A percentile compares a stretch with the other conserved stretches of the same genome.
phyloP scores from a whole-genome alignment of 345 rosid species.

The Melaleuca quinquenervia region DNA sequence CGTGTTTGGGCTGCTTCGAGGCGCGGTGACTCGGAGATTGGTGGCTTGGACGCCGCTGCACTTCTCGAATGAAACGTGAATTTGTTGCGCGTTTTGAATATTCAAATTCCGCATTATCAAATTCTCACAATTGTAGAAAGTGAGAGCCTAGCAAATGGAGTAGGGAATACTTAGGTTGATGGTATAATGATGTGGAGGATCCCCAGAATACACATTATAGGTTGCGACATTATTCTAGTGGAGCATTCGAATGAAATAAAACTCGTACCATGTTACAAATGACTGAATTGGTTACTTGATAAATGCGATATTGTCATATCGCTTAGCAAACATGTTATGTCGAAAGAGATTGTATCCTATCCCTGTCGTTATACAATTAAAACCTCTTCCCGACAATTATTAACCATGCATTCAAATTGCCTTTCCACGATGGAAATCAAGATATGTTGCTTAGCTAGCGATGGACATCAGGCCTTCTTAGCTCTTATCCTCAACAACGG shows the following conservation, averaged over 20 bases:
- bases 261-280: too few relatives aligned
- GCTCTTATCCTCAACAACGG: background rate
- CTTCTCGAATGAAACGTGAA: constrained; percentile 48
- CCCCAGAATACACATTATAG: background rate
- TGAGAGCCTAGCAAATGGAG: constrained; percentile 42
- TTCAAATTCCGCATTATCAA: constrained; percentile 35
- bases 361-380: background rate
- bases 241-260: too few relatives aligned
- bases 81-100: constrained; percentile 60
- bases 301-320: background rate
- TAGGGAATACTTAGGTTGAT: background rate
- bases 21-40: constrained; percentile 38
- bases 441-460: background rate
- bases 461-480: background rate
- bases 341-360: background rate
- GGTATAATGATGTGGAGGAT: background rate
- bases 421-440: background rate
- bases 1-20: constrained; percentile 67
- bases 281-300: too few relatives aligned
- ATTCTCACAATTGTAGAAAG: constrained; percentile 44
- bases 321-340: background rate
- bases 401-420: background rate
- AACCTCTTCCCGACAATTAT: background rate
- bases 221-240: background rate
- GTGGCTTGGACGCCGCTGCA: constrained; percentile 41